Conservation (phyloP, 1,284 basidiomycete species). For the Ganoderma sinense region DNA sequence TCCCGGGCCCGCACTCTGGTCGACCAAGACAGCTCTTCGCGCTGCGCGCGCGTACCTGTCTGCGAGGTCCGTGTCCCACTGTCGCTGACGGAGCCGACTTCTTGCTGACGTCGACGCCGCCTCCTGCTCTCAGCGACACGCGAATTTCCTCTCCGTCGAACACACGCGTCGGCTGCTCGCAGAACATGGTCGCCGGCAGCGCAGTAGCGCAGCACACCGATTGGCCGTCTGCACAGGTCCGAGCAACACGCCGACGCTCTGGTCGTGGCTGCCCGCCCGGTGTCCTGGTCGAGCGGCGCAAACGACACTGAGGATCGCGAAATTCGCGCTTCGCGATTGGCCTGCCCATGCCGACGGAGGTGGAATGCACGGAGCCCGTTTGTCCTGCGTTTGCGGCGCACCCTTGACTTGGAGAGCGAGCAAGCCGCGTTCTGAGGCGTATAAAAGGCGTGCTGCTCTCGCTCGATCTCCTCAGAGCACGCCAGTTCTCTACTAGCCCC, state of each 20-base stretch:
- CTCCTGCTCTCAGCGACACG: neutral
- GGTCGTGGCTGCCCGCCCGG: conserved; percentile 11
- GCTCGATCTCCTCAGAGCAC: conserved; percentile 10
- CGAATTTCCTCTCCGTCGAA: neutral
- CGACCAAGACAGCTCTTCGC: neutral
- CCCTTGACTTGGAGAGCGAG: neutral
- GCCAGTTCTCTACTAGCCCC: conserved; percentile 10
- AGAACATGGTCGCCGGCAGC: neutral
- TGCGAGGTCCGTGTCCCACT: neutral
- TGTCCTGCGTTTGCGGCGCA: too few relatives aligned
- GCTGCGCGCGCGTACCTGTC: neutral
- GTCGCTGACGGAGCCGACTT: neutral
- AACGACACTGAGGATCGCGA: neutral
- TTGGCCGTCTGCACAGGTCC: neutral
- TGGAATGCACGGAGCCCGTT: conserved; percentile 12
- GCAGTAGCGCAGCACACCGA: neutral
- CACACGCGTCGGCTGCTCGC: neutral
- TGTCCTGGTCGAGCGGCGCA: neutral
- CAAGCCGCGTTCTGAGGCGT: neutral
- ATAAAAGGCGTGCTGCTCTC: conserved; percentile 15
- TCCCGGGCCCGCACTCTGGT: neutral
- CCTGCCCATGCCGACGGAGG: neutral
- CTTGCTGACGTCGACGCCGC: conserved; percentile 2
- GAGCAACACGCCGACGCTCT: conserved; percentile 21
- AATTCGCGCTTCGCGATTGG: conserved; percentile 22